Conservation (phyloP, 352 stramenopile genomes). For the Thalassiosira hispida region DNA sequence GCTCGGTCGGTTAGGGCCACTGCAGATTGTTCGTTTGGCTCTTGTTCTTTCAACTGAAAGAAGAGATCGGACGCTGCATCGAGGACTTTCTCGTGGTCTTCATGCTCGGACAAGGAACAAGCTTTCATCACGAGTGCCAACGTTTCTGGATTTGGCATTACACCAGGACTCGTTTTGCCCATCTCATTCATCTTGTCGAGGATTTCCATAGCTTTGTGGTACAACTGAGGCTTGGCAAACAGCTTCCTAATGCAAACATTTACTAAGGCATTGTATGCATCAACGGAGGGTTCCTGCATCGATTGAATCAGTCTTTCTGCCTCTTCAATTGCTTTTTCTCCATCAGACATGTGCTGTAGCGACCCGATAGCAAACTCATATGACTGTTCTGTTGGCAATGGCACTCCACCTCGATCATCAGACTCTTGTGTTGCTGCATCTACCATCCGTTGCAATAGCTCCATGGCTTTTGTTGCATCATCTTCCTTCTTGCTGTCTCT, state of each 20-base stretch:
- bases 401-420: conserved; percentile 34
- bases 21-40: conserved; percentile 42
- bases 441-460: conserved; percentile 58
- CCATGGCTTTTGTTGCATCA: conserved; percentile 39
- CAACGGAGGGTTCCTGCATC: conserved; percentile 50
- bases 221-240: conserved; percentile 31
- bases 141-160: conserved; percentile 49
- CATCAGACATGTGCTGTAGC: conserved; percentile 39
- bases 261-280: conserved; percentile 58
- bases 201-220: conserved; percentile 40
- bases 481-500: conserved; percentile 46
- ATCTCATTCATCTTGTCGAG: conserved; percentile 40
- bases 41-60: conserved; percentile 34
- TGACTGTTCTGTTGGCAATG: conserved; percentile 51
- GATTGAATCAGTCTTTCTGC: conserved; percentile 50
- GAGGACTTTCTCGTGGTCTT: conserved; percentile 44
- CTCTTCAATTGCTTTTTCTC: conserved; percentile 22
- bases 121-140: conserved; percentile 57
- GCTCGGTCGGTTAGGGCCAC: conserved; percentile 39
- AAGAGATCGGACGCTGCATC: conserved; percentile 46
- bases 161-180: conserved; percentile 15
- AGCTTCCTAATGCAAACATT: conserved; percentile 38
- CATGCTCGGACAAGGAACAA: conserved; percentile 39
- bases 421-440: conserved; percentile 25
- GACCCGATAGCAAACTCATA: conserved; percentile 55